A percentile compares a stretch with the other conserved stretches of the same genome.
These are phyloP conservation scores for Xylaria acuta DNA, from an alignment of 495 filamentous ascomycete genomes.

Conservation along the genomic window DNA sequence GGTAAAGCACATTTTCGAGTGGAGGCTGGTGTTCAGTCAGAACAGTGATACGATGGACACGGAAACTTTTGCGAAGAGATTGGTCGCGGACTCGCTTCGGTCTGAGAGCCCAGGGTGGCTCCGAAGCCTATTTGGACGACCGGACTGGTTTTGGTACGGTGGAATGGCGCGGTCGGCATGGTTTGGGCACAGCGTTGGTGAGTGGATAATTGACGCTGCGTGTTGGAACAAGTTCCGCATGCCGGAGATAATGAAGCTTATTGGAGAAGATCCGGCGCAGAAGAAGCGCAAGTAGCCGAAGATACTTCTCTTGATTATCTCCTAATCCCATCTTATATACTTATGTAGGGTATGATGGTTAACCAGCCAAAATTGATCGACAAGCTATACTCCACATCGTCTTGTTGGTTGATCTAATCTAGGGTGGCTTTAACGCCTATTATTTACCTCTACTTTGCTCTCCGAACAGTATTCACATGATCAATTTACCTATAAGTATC, in stretches of 20 bases:
- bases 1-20: slow-evolving; percentile 48
- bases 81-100: slow-evolving; percentile 47
- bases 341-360: not conserved
- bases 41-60: slow-evolving; percentile 50
- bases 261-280: slow-evolving; percentile 32
- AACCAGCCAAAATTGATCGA: not conserved
- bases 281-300: slow-evolving; percentile 37
- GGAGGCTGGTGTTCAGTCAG: slow-evolving; percentile 53
- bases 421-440: not conserved
- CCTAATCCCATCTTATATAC: not conserved
- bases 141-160: slow-evolving; percentile 58
- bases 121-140: slow-evolving; percentile 44
- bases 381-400: not conserved
- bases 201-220: slow-evolving; percentile 49
- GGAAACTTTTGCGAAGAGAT: slow-evolving; percentile 43
- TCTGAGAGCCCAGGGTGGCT: slow-evolving; percentile 43
- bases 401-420: not conserved
- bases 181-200: slow-evolving; percentile 44
- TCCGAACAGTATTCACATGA: not conserved
- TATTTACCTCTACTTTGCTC: too few relatives aligned
- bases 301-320: not conserved
- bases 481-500: not conserved
- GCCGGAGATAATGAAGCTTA: slow-evolving; percentile 45
- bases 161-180: slow-evolving; percentile 45
- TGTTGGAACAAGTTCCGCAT: slow-evolving; percentile 48